Conservation (phyloP, 2,329 filamentous ascomycete species). For the Sporothrix euskadiensis region DNA sequence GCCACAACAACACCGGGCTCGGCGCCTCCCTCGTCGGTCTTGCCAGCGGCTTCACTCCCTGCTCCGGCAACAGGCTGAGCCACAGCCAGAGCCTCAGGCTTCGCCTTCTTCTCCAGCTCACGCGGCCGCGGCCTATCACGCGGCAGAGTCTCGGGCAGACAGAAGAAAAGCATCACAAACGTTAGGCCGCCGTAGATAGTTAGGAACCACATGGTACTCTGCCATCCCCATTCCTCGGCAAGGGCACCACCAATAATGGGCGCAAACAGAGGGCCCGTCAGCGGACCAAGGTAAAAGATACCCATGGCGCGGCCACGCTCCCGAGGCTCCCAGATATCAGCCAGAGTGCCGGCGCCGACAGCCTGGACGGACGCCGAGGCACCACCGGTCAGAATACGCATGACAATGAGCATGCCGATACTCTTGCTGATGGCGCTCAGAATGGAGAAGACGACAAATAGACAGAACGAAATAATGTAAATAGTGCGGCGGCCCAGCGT, state of each 20-base stretch:
- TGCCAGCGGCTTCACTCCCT: not conserved
- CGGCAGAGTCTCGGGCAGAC: conserved; percentile 65
- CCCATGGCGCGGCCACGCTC: conserved; percentile 80
- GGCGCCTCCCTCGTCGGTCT: not conserved
- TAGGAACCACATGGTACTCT: conserved; percentile 76
- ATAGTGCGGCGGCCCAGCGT: conserved; percentile 71
- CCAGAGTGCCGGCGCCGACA: conserved; percentile 79
- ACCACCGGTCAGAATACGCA: conserved; percentile 72
- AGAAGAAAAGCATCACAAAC: conserved; percentile 58
- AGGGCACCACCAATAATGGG: conserved; percentile 76
- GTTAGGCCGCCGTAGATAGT: conserved; percentile 66
- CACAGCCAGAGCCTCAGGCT: not conserved
- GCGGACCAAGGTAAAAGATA: conserved; percentile 76
- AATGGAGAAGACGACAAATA: conserved; percentile 71
- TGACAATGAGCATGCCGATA: conserved; percentile 73
- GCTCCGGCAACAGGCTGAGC: not conserved
- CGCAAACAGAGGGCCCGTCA: conserved; percentile 71
- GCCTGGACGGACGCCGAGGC: conserved; percentile 79
- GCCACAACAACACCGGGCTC: conserved; percentile 11
- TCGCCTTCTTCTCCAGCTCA: not conserved
- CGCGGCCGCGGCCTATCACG: conserved; percentile 30
- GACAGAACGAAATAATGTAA: conserved; percentile 70
- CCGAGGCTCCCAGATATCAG: conserved; percentile 73
- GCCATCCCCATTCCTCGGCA: conserved; percentile 69
- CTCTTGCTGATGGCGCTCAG: conserved; percentile 67